Percentiles rank a stretch among this genome's conserved stretches.
These are phyloP conservation scores for Thymus mandschuricus DNA, from an alignment of 257 asterid genomes.

Conservation along the genomic window DNA sequence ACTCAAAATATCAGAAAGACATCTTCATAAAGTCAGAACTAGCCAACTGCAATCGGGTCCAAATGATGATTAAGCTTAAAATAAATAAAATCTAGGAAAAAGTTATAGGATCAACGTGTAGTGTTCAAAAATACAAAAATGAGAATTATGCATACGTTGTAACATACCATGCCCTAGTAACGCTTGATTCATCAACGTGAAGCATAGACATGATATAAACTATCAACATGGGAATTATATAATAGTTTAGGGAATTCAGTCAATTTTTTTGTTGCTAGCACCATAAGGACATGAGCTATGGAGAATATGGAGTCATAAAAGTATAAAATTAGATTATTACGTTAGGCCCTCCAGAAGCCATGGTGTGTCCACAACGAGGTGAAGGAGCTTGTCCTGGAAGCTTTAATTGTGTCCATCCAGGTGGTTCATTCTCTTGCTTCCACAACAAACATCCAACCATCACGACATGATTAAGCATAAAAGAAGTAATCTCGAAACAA, in stretches of 20 bases:
- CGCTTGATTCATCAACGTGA: too few relatives aligned
- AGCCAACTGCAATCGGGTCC: too few relatives aligned
- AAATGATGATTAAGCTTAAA: too few relatives aligned
- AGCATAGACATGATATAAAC: background rate
- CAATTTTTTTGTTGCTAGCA: background rate
- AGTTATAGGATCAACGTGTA: too few relatives aligned
- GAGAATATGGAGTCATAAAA: slow-evolving; percentile 16
- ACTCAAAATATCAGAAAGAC: background rate
- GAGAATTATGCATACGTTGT: too few relatives aligned
- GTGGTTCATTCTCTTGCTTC: slow-evolving; percentile 96
- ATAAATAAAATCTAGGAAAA: too few relatives aligned
- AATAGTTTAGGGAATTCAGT: background rate
- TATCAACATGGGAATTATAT: background rate
- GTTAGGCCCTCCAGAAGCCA: slow-evolving; percentile 89
- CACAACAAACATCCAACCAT: slow-evolving; percentile 53
- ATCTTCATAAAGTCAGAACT: background rate
- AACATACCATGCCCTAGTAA: too few relatives aligned
- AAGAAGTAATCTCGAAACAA: slow-evolving; percentile 2
- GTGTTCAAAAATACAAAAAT: too few relatives aligned
- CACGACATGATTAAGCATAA: slow-evolving; percentile 23
- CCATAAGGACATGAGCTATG: background rate
- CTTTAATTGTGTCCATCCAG: slow-evolving; percentile 99
- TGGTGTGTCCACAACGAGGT: slow-evolving; percentile 95
- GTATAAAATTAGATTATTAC: slow-evolving; percentile 50
- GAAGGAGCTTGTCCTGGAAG: slow-evolving; percentile 99